A percentile compares a stretch with the other conserved stretches of the same genome.
Conservation (phyloP, 2,329 filamentous ascomycete genomes). For the Mollisia scopiformis region DNA sequence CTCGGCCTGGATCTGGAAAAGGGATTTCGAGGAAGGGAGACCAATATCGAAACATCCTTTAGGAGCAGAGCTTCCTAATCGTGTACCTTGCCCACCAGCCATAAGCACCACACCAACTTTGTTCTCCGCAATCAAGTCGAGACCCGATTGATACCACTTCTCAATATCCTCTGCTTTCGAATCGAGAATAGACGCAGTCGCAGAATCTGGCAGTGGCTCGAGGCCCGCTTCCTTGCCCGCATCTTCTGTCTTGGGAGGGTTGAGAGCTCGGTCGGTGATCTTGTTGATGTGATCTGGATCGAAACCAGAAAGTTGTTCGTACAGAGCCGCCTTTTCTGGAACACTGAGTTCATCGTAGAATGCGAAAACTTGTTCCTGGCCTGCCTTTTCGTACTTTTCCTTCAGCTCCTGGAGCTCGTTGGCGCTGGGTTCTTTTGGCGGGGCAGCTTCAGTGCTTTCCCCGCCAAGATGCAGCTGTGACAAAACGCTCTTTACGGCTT, state of each 20-base stretch:
- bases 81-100: conserved; percentile 95
- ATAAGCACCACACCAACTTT: conserved; percentile 88
- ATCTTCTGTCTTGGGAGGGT: conserved; percentile 66
- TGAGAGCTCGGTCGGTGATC: conserved; percentile 79
- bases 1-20: conserved; percentile 98
- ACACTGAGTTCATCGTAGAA: conserved; percentile 82
- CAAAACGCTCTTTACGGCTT: conserved; percentile 48
- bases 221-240: conserved; percentile 48
- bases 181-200: conserved; percentile 89
- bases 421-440: conserved; percentile 39
- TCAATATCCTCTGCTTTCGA: conserved; percentile 77
- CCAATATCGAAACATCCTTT: conserved; percentile 99
- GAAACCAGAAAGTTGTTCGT: conserved; percentile 79
- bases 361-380: conserved; percentile 81
- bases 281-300: conserved; percentile 87
- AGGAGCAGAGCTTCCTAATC: conserved; percentile 89
- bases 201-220: conserved; percentile 85
- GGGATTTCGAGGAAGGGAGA: conserved; percentile 86
- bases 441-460: conserved; percentile 24
- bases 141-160: conserved; percentile 77
- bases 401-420: conserved; percentile 56
- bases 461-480: conserved; percentile 46
- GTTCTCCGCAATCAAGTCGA: conserved; percentile 68
- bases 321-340: conserved; percentile 77
- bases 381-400: conserved; percentile 73